These are phyloP conservation scores for Microdochium paspali DNA, from an alignment of 2,329 filamentous ascomycete species.

Conservation along the genomic window DNA sequence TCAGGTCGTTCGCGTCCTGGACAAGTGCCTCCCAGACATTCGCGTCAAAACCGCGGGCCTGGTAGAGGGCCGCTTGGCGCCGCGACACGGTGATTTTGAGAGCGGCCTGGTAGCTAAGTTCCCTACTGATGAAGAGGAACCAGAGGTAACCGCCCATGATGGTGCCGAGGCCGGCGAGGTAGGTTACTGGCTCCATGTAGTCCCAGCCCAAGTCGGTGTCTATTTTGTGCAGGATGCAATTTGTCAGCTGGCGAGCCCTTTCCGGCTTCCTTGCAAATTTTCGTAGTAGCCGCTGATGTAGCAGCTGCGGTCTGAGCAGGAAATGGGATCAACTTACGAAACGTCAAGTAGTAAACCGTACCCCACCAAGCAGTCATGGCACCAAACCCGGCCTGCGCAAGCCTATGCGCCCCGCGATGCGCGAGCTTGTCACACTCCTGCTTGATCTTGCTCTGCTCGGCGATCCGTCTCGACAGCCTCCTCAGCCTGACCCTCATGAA, in stretches of 20 bases:
- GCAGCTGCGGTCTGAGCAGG: neutral
- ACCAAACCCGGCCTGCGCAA: conserved; percentile 73
- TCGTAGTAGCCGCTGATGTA: neutral
- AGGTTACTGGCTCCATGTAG: conserved; percentile 83
- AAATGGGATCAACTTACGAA: conserved; percentile 18
- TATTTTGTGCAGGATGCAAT: neutral
- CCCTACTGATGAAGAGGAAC: conserved; percentile 88
- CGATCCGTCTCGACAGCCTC: conserved; percentile 60
- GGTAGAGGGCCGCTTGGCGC: conserved; percentile 69
- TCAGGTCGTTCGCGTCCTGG: conserved; percentile 67
- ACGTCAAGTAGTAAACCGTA: conserved; percentile 64
- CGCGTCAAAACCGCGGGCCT: conserved; percentile 65
- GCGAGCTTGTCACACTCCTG: conserved; percentile 71
- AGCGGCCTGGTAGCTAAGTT: conserved; percentile 78
- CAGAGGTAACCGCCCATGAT: conserved; percentile 87
- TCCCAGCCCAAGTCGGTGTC: conserved; percentile 79
- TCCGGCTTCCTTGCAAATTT: too few relatives aligned
- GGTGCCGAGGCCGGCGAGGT: conserved; percentile 75
- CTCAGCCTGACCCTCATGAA: conserved; percentile 72
- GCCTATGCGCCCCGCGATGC: conserved; percentile 64
- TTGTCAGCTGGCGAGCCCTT: neutral
- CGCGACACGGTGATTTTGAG: conserved; percentile 79
- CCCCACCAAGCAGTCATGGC: conserved; percentile 72
- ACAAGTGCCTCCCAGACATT: conserved; percentile 69
- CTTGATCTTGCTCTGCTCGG: conserved; percentile 64